These are phyloP conservation scores for Pleurotus cornucopiae DNA, from an alignment of 768 basidiomycete species.

Conservation along the genomic window DNA sequence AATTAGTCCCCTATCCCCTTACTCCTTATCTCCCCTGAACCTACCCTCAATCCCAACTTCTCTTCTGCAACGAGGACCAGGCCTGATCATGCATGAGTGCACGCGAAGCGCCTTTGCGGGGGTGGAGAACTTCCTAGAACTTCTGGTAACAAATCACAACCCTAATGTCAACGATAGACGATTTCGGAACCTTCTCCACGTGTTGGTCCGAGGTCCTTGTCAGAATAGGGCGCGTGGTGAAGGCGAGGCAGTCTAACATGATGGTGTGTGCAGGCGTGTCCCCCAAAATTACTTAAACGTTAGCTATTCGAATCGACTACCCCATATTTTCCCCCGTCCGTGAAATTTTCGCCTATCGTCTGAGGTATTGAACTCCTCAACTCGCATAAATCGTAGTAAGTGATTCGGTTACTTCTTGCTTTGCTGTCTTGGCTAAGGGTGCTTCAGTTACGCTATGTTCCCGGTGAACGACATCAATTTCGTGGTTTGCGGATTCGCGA, in stretches of 20 bases:
- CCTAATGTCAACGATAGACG: neutral
- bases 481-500: conserved; percentile 53
- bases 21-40: too few relatives aligned
- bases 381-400: neutral
- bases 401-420: too few relatives aligned
- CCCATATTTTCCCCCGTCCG: conserved; percentile 1
- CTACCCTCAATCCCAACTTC: too few relatives aligned
- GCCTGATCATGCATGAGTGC: too few relatives aligned
- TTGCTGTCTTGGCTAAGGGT: neutral
- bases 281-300: conserved; percentile 8
- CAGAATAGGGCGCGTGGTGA: neutral
- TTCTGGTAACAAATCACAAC: conserved; percentile 4
- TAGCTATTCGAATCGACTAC: neutral
- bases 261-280: conserved; percentile 5
- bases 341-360: neutral
- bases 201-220: neutral
- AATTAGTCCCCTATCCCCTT: too few relatives aligned
- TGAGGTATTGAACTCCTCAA: neutral
- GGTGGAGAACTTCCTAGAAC: too few relatives aligned
- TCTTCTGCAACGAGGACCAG: too few relatives aligned
- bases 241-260: conserved; percentile 8
- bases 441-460: conserved; percentile 29
- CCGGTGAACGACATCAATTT: conserved; percentile 46
- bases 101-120: too few relatives aligned
- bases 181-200: neutral